Base-by-base conservation (phyloP, 768 basidiomycete genomes). In the Tricholoma sp. region DNA sequence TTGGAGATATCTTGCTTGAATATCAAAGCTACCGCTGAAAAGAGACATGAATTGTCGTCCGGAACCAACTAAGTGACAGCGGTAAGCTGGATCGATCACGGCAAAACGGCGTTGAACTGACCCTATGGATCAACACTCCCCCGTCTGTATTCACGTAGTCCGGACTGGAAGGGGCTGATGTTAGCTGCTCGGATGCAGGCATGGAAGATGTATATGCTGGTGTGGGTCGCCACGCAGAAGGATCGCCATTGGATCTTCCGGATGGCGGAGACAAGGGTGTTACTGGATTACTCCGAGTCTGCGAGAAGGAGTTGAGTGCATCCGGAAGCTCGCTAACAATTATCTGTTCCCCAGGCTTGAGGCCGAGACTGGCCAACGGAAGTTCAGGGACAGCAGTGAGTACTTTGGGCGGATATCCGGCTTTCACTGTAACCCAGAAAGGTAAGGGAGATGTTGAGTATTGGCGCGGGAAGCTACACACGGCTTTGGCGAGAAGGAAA, bases 41-140 rank as follows among this genome's bases (percentile, higher is more conserved):
- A 98, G 29, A 98, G 76, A 70, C 96, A 98, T 1, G 93, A 90
- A 65, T 98, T 98, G 72, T 98, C 96, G 66, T 98, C 96, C n/a
- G 94, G 95, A 16, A 96, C 92, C 55, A 94, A 35, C 60, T 47
- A 60, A 34, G 22, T 24, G 27, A 12, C 49, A 29, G 32, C 11
- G 14, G 4, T 55, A 35, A 21, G 9, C 27, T 32, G 50, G 29
- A 35, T 1, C 5, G 12, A 11, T 24, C 1, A 31, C n/a, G 47
- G 34, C 34, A 47, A 37, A 12, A 31, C 14, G 24, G 49, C 19
- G 24, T n/a, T 2, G 5, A 11, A 58, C 71, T 18, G 66, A 91
- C 91, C 58, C 88, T 75, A 66, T 92, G 89, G n/a, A 93, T 72
- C 16, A 93, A 76, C 54, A 83, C 81, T 14, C 86, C 81, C 0